These are phyloP conservation scores for Irpex rosettiformis DNA, from an alignment of 1,284 basidiomycete genomes.

Conservation along the genomic window DNA sequence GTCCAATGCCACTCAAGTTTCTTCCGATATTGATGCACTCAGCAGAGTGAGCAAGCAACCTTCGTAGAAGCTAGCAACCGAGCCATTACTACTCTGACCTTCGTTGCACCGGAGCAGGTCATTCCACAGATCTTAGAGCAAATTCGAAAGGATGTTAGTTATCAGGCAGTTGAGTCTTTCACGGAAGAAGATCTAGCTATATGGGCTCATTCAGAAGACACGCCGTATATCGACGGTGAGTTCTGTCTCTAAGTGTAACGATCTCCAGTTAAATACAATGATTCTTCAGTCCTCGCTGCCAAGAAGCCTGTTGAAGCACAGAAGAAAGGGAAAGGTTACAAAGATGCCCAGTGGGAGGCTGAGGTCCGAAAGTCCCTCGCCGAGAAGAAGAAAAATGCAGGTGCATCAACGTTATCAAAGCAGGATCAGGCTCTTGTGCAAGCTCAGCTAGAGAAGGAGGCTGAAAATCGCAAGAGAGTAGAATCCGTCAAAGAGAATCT, in stretches of 20 bases:
- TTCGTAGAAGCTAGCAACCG: constrained; percentile 67
- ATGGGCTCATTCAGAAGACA: constrained; percentile 82
- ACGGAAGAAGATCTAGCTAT: constrained; percentile 76
- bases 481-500: constrained; percentile 49
- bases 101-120: constrained; percentile 69
- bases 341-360: constrained; percentile 90
- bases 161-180: constrained; percentile 54
- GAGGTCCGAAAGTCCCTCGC: constrained; percentile 85
- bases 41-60: constrained; percentile 20
- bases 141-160: constrained; percentile 61
- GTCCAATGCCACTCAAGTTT: background rate
- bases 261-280: constrained; percentile 6
- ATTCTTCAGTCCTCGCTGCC: constrained; percentile 54
- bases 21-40: constrained; percentile 1
- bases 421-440: constrained; percentile 79
- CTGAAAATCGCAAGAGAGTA: constrained; percentile 61
- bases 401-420: constrained; percentile 64
- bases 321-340: constrained; percentile 83
- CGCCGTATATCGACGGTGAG: constrained; percentile 75
- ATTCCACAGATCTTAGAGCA: constrained; percentile 71
- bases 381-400: constrained; percentile 60
- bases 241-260: background rate
- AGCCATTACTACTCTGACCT: constrained; percentile 75
- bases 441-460: constrained; percentile 80
- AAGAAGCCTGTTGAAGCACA: constrained; percentile 51